phyloP scores from a whole-genome alignment of 2,329 filamentous ascomycete genomes.

The Cordyceps fumosorosea region DNA sequence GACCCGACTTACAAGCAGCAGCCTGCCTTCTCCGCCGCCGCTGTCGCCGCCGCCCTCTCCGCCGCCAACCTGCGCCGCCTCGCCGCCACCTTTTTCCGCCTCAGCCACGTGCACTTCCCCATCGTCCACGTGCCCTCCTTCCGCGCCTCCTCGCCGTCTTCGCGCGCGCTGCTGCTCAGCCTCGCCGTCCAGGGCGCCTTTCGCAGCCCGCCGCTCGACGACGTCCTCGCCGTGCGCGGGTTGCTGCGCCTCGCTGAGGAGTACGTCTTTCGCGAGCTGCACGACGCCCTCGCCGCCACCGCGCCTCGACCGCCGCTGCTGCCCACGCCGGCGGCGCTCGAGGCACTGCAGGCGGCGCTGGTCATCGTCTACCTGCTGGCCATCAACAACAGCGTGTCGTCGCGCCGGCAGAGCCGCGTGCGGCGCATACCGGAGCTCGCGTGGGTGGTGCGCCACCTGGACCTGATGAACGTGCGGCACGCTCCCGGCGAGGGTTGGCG shows the following conservation, averaged over 20 bases:
- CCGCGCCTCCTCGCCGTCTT: slow-evolving; percentile 8
- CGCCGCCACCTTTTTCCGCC: slow-evolving; percentile 20
- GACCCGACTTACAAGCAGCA: slow-evolving; percentile 15
- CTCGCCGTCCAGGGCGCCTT: slow-evolving; percentile 17
- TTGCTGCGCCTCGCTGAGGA: slow-evolving; percentile 16
- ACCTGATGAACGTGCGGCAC: slow-evolving; percentile 14
- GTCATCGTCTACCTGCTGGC: slow-evolving; percentile 19
- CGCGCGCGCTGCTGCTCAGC: slow-evolving; percentile 15
- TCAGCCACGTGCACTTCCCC: slow-evolving; percentile 23
- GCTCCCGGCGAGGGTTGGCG: slow-evolving; percentile 12
- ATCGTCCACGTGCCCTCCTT: slow-evolving; percentile 23
- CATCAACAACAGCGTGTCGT: slow-evolving; percentile 16
- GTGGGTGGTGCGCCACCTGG: slow-evolving; percentile 15
- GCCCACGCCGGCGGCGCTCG: slow-evolving; percentile 8
- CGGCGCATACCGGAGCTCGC: slow-evolving; percentile 19
- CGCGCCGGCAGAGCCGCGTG: slow-evolving; percentile 13
- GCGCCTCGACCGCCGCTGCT: not conserved
- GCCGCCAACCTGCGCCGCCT: slow-evolving; percentile 17
- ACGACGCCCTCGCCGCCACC: not conserved
- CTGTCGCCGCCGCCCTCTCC: slow-evolving; percentile 18
- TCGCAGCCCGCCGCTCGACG: slow-evolving; percentile 16
- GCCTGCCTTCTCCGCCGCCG: slow-evolving; percentile 10
- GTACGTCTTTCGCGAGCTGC: slow-evolving; percentile 17
- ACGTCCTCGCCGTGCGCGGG: slow-evolving; percentile 13
- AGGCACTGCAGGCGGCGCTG: slow-evolving; percentile 22